A percentile compares a stretch with the other conserved stretches of the same genome.
These are phyloP conservation scores for Cyclostephanos invisitatus DNA, from an alignment of 108 stramenopile genomes.

Conservation along the genomic window DNA sequence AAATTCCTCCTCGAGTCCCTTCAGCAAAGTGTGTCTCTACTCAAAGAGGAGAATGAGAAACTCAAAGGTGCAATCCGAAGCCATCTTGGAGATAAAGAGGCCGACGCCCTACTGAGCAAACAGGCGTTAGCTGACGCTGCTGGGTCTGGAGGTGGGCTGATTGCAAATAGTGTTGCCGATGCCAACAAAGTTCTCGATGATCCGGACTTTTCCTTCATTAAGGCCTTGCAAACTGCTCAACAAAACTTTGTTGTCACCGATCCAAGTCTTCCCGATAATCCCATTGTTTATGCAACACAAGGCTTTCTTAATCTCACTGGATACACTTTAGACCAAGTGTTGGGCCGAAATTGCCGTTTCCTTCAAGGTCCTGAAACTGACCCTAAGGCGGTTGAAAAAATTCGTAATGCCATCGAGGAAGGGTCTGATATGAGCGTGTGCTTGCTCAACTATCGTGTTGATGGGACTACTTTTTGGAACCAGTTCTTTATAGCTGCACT, in stretches of 20 bases:
- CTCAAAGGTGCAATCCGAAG: conserved; percentile 67
- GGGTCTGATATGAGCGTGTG: conserved; percentile 91
- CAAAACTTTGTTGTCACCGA: conserved; percentile 98
- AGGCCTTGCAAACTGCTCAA: conserved; percentile 95
- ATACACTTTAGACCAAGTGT: conserved; percentile 89
- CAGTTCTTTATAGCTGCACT: conserved; percentile 96
- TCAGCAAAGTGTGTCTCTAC: conserved; percentile 79
- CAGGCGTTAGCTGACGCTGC: conserved; percentile 49
- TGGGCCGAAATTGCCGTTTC: conserved; percentile 97
- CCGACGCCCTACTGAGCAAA: conserved; percentile 58
- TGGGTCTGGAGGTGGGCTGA: conserved; percentile 61
- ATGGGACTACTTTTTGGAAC: conserved; percentile 98
- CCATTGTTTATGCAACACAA: conserved; percentile 92
- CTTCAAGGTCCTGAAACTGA: conserved; percentile 95
- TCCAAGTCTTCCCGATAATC: conserved; percentile 94
- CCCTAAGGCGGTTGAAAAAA: conserved; percentile 94
- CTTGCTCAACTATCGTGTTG: conserved; percentile 95
- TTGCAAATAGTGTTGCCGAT: conserved; percentile 62
- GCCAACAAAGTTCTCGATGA: conserved; percentile 94
- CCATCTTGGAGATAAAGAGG: conserved; percentile 73
- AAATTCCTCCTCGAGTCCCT: conserved; percentile 95
- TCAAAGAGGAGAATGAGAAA: conserved; percentile 89
- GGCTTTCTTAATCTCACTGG: conserved; percentile 94
- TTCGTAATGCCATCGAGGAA: conserved; percentile 88
- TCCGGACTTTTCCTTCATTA: conserved; percentile 97